Evolutionary conservation across 2,329 filamentous ascomycete genomes (phyloP).

Genomic region (Fusarium camptoceras): DNA sequence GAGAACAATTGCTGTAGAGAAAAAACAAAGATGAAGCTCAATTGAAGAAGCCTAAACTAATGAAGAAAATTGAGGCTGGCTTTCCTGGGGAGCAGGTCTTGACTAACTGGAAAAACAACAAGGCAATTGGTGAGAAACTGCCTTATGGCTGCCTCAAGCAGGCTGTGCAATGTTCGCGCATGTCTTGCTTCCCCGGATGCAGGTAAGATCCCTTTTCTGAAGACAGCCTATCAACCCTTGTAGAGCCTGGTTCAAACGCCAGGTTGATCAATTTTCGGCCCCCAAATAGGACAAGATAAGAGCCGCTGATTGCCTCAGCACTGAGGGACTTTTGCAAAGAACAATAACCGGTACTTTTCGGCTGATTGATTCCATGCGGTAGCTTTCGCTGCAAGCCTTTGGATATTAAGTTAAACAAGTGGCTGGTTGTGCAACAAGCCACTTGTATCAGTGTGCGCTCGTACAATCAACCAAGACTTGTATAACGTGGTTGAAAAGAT

Average conservation of each 20-base stretch:
- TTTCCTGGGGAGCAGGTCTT: neutral
- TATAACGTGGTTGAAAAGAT: too few relatives aligned
- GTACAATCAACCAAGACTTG: neutral
- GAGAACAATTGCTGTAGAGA: too few relatives aligned
- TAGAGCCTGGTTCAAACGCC: neutral
- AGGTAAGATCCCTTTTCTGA: neutral
- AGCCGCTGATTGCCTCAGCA: neutral
- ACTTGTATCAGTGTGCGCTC: neutral
- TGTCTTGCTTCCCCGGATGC: neutral
- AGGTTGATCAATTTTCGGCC: neutral
- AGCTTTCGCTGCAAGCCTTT: neutral
- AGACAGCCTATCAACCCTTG: neutral
- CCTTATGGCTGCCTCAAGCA: conserved; percentile 20
- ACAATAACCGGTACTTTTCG: too few relatives aligned
- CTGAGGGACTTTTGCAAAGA: neutral
- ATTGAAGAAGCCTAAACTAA: neutral
- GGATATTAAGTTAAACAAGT: neutral
- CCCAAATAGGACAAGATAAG: neutral
- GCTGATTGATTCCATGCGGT: too few relatives aligned
- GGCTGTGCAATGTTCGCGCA: conserved; percentile 10
- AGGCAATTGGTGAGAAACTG: neutral
- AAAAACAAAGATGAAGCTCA: too few relatives aligned
- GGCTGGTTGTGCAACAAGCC: neutral
- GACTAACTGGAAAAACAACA: neutral
- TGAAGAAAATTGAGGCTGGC: neutral